Evolutionary conservation across 345 rosid genomes (phyloP), one percentile per base, ranked within the genome.

Genomic region (Camelina laxa): DNA sequence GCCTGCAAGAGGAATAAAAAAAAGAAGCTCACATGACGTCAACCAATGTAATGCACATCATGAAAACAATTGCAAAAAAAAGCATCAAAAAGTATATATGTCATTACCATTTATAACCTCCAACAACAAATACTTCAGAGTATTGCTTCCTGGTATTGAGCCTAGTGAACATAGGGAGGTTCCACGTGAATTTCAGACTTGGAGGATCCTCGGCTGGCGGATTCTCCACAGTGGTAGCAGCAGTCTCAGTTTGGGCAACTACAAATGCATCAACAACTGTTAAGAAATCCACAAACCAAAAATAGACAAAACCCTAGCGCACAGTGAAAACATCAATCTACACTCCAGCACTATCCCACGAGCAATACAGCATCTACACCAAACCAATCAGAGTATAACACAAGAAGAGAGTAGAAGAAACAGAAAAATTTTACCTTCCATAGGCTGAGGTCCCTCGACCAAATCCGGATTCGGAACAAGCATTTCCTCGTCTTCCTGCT

Each of bases 401-500:
- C 6, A 20, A 20, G 63, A 60, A 5, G 19, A 45, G 6, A 61
- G 44, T 11, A 15, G 36, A 35, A 35, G 49, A 60, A 13, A 19
- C 17, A 6, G 48, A 33, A 22, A 22, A 62, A 38, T 51, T 27
- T 49, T 9, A 86, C 98, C 98, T 89, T 91, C 98, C 88, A 94
- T 87, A 1, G 96, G 97, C 88, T 89, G 97, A 45, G 95, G 93
- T 69, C 90, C 93, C 49, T 88, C 93, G 41, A 87, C 91, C 75
- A 90, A 64, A 81, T 90, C 99, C 54, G 92, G 80, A 75, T 87
- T 90, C 17, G 97, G 97, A 66, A 91, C 97, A 21, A 91, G 91
- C 93, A 92, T 87, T 88, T 95, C 97, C 72, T 92, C 99, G 79
- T 90, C 96, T 56, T 89, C 93, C 73, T 88, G 97, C 93, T 95